A percentile compares a stretch with the other conserved stretches of the same genome.
These are phyloP conservation scores for Fraxinus sp. DNA, from an alignment of 305 asterid species.

Conservation along the genomic window DNA sequence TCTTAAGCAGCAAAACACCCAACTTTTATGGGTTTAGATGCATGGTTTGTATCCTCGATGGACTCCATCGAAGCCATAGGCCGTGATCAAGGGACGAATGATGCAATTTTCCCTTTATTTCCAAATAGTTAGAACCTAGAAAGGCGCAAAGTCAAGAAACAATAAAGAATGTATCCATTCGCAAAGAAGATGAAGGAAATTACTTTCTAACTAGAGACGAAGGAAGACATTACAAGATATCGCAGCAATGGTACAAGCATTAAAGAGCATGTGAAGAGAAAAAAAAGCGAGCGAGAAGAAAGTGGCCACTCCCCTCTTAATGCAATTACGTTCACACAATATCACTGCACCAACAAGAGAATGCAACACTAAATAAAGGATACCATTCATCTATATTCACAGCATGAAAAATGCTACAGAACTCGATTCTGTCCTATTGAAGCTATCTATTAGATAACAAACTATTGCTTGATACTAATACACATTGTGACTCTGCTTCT, in stretches of 20 bases:
- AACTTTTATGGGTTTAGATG: neutral
- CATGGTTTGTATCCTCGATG: neutral
- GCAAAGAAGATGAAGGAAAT: neutral
- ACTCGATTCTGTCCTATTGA: neutral
- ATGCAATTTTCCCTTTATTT: neutral
- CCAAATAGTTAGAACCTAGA: neutral
- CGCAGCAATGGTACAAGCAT: neutral
- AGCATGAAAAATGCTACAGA: constrained; percentile 2
- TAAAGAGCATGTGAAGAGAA: neutral
- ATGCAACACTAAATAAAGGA: neutral
- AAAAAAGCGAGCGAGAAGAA: neutral
- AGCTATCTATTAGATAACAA: neutral
- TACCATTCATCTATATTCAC: neutral
- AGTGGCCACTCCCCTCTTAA: neutral
- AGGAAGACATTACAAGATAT: neutral
- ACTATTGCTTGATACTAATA: constrained; percentile 26
- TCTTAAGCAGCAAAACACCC: neutral
- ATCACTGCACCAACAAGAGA: neutral
- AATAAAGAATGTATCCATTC: neutral
- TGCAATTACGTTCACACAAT: neutral
- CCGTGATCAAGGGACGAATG: neutral
- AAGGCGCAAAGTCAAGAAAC: neutral
- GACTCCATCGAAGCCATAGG: neutral
- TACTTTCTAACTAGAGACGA: neutral
- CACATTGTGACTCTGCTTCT: constrained; percentile 34